These are phyloP conservation scores for Rhizopogon vesiculosus DNA, from an alignment of 768 basidiomycete species.

Conservation along the genomic window DNA sequence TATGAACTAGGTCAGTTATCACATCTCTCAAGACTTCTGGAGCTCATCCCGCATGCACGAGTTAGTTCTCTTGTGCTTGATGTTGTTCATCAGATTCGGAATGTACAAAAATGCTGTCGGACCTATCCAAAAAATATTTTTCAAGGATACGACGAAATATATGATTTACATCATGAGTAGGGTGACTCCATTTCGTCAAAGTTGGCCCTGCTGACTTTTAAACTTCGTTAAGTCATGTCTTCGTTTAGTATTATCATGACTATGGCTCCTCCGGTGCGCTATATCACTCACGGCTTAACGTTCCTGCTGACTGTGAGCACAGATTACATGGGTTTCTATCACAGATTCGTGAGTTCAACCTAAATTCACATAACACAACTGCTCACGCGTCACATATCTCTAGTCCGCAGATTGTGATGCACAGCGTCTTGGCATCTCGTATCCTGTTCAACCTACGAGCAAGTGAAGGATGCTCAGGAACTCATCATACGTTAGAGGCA, in stretches of 20 bases:
- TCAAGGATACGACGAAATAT: neutral
- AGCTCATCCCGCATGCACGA: neutral
- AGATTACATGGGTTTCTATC: too few species aligned
- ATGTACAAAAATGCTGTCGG: neutral
- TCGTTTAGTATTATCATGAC: neutral
- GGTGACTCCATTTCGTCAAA: neutral
- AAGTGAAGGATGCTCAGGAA: neutral
- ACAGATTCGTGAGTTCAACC: neutral
- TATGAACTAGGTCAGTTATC: neutral
- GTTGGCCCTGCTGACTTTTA: neutral
- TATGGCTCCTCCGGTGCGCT: neutral
- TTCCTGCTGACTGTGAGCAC: neutral
- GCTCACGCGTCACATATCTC: neutral
- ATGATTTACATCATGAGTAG: neutral
- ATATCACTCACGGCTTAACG: neutral
- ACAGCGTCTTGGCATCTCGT: too few species aligned
- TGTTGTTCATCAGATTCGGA: neutral
- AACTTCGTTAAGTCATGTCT: neutral
- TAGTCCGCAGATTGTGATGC: neutral
- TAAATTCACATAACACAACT: neutral
- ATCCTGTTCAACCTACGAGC: neutral
- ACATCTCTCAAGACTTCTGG: neutral
- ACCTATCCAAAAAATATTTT: neutral
- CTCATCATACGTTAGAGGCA: too few species aligned
- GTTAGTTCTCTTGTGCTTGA: neutral